phyloP scores from a whole-genome alignment of 208 protist species.

The Crithidia acanthocephali region DNA sequence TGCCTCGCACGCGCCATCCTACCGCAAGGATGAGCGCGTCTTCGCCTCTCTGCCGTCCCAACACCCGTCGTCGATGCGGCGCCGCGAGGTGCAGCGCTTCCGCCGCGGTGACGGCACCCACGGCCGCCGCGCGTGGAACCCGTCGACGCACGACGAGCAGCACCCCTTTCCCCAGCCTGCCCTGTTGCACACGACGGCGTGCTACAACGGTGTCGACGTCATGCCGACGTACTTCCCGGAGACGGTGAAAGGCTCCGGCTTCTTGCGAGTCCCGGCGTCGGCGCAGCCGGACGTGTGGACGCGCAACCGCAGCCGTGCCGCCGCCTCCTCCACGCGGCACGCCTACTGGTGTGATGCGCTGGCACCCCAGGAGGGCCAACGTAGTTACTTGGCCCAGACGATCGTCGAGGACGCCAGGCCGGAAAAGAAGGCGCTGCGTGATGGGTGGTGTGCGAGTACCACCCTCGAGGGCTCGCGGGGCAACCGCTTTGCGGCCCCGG shows the following conservation, averaged over 20 bases:
- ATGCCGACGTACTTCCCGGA: slow-evolving; percentile 60
- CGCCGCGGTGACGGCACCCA: slow-evolving; percentile 24
- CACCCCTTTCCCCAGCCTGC: slow-evolving; percentile 81
- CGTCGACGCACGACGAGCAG: slow-evolving; percentile 61
- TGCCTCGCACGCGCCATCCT: not conserved
- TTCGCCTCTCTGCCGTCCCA: slow-evolving; percentile 51
- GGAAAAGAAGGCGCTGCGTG: slow-evolving; percentile 35
- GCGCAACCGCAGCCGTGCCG: slow-evolving; percentile 17
- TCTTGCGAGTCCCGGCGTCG: slow-evolving; percentile 31
- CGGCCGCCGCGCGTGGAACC: slow-evolving; percentile 64
- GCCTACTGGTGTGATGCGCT: slow-evolving; percentile 42
- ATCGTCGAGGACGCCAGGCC: slow-evolving; percentile 48
- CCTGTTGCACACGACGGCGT: slow-evolving; percentile 49
- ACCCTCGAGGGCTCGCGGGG: slow-evolving; percentile 21
- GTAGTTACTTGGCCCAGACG: slow-evolving; percentile 53
- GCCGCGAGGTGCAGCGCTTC: slow-evolving; percentile 55
- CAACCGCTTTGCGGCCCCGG: slow-evolving; percentile 28
- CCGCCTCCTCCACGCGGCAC: slow-evolving; percentile 34
- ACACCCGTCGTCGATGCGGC: slow-evolving; percentile 27
- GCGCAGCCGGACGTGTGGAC: slow-evolving; percentile 40
- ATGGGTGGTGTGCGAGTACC: slow-evolving; percentile 59
- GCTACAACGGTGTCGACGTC: slow-evolving; percentile 72
- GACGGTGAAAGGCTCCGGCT: slow-evolving; percentile 45
- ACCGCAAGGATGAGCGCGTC: slow-evolving; percentile 37
- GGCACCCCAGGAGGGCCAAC: slow-evolving; percentile 25